Conservation (phyloP, 2,329 filamentous ascomycete species). For the Hypoxylon sp. region DNA sequence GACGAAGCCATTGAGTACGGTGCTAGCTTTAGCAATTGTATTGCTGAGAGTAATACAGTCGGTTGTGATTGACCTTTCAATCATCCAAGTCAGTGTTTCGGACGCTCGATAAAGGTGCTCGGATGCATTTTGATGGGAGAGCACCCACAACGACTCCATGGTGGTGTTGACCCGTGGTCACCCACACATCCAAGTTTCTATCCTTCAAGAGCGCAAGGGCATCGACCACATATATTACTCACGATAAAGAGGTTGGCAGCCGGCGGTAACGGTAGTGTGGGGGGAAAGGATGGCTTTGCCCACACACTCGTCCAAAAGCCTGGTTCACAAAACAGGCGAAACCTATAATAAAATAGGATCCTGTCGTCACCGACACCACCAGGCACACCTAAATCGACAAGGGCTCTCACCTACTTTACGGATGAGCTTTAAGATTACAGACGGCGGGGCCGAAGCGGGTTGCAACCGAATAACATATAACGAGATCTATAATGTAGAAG, state of each 20-base stretch:
- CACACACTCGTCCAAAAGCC: conserved; percentile 28
- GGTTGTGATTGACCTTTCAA: conserved; percentile 56
- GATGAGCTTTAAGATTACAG: conserved; percentile 39
- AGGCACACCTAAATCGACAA: conserved; percentile 38
- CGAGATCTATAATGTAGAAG: conserved; percentile 34
- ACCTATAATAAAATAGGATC: conserved; percentile 38
- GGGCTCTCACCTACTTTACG: conserved; percentile 39
- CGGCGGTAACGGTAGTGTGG: conserved; percentile 34
- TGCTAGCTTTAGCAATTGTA: conserved; percentile 55
- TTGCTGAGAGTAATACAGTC: conserved; percentile 57
- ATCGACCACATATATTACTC: conserved; percentile 43
- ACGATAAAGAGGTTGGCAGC: conserved; percentile 33
- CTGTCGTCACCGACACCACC: conserved; percentile 41
- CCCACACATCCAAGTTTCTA: conserved; percentile 39
- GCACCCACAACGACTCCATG: conserved; percentile 51
- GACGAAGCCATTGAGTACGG: conserved; percentile 56
- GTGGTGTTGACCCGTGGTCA: conserved; percentile 43
- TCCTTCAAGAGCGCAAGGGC: conserved; percentile 31
- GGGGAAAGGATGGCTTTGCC: conserved; percentile 34
- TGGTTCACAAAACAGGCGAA: conserved; percentile 34
- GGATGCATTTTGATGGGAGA: conserved; percentile 36
- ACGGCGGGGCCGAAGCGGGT: conserved; percentile 23
- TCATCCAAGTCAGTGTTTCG: conserved; percentile 49
- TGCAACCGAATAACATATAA: conserved; percentile 27
- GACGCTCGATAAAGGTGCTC: conserved; percentile 44